Percentiles rank a stretch among this genome's conserved stretches.
phyloP scores from a whole-genome alignment of 139 green algal species.

The Micractinium conductrix region DNA sequence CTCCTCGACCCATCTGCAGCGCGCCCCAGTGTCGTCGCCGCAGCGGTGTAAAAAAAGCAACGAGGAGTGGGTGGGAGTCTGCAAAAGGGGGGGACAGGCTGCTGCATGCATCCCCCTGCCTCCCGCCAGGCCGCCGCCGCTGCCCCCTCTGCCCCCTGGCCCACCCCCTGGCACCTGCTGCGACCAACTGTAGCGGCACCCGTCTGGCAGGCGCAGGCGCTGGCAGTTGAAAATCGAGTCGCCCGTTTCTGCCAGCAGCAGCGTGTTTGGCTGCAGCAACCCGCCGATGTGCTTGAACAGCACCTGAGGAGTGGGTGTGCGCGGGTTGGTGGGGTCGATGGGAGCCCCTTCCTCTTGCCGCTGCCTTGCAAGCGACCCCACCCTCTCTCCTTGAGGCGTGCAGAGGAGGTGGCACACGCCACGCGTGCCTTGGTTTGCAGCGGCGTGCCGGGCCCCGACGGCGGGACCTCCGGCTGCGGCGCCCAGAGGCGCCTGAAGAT shows the following conservation, averaged over 20 bases:
- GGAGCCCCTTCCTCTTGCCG: background rate
- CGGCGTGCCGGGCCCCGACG: background rate
- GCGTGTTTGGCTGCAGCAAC: conserved; percentile 55
- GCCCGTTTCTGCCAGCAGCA: conserved; percentile 71
- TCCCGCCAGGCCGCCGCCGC: no score
- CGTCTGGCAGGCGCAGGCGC: conserved; percentile 76
- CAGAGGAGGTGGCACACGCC: no score
- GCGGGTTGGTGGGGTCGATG: no score
- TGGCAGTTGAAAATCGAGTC: conserved; percentile 87
- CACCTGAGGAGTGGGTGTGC: background rate
- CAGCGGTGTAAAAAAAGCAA: no score
- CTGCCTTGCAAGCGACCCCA: no score
- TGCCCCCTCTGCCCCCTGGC: no score
- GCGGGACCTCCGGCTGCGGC: conserved; percentile 22
- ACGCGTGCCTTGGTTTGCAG: conserved; percentile 35
- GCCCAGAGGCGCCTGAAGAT: conserved; percentile 71
- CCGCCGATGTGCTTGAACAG: conserved; percentile 77
- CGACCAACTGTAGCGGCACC: conserved; percentile 70
- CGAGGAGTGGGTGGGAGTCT: no score
- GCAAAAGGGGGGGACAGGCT: no score
- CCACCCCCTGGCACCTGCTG: no score
- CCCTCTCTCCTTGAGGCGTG: background rate
- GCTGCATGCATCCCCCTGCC: no score
- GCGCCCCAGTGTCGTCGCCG: no score
- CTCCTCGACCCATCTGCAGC: no score